Percentiles rank a stretch among this genome's conserved stretches.
phyloP scores from a whole-genome alignment of 2,329 filamentous ascomycete species.

The Fusarium circinatum region DNA sequence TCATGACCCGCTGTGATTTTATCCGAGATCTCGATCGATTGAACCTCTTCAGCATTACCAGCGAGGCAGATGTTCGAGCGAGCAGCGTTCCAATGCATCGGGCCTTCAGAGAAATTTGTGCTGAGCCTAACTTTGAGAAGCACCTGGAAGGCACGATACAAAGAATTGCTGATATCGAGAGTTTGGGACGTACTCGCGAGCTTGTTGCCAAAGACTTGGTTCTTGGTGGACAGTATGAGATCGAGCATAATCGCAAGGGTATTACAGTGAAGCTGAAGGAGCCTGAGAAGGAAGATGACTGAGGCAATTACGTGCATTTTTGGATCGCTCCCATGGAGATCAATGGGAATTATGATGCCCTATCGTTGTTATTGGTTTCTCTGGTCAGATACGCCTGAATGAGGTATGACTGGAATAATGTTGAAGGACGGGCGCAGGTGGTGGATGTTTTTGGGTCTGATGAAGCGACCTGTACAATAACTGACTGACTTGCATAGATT shows the following conservation, averaged over 20 bases:
- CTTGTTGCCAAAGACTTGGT: constrained; percentile 95
- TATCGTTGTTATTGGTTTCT: background rate
- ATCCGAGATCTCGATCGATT: constrained; percentile 91
- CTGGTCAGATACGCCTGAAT: background rate
- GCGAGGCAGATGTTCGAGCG: constrained; percentile 84
- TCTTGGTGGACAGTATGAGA: constrained; percentile 81
- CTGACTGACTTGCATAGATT: constrained; percentile 35
- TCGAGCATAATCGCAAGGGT: constrained; percentile 57
- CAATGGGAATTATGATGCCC: constrained; percentile 6
- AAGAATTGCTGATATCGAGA: constrained; percentile 92
- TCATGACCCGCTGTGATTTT: constrained; percentile 97
- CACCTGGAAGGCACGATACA: constrained; percentile 85
- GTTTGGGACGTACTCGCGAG: constrained; percentile 90
- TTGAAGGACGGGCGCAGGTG: constrained; percentile 17
- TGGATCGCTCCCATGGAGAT: background rate
- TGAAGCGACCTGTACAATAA: constrained; percentile 36
- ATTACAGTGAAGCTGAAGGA: constrained; percentile 57
- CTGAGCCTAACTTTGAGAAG: constrained; percentile 79
- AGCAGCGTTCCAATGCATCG: constrained; percentile 97
- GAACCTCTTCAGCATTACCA: constrained; percentile 95
- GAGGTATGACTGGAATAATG: background rate
- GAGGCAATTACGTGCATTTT: background rate
- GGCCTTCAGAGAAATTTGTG: constrained; percentile 87
- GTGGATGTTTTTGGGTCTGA: constrained; percentile 9
- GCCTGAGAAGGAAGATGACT: constrained; percentile 51